Evolutionary conservation across 345 rosid genomes (phyloP), one percentile per base, ranked within the genome.

Genomic region (Ceriops zippeliana): DNA sequence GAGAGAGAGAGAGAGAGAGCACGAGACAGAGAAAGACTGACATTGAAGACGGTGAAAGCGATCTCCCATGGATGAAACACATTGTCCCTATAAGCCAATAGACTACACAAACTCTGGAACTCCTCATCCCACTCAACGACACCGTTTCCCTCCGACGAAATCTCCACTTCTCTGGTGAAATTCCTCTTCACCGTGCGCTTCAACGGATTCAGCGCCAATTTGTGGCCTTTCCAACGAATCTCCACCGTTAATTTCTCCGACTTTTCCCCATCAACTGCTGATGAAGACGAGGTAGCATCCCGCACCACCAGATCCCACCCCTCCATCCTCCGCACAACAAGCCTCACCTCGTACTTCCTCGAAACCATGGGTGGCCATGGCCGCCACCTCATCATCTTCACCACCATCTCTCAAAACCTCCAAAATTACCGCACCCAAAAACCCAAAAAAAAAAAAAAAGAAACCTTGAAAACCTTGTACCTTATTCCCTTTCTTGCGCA

Each of bases 341-440:
- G 67, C 71, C 76, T 85, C 66, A 88, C 97, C 85, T 87, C 93
- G 78, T 86, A 91, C 74, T 91, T 90, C 76, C 72, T 86, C 75
- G 93, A 78, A 22, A 81, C 84, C 74, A 83, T 79, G 2, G 97
- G 93, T 69, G 96, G 96, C 93, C 96, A 87, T 22, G 96, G 97
- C 69, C 97, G 86, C 96, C 99, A 90, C 81, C 86, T 86, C 93
- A 95, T 95, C 99, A 91, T 95, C 89, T 90, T 91, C 74, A 84
- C 99, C 81, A 88, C 97, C 97, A 88, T 88, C 82, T 68, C 64
- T 61, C 70, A 68, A 60, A 65, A 67, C 42, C 52, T 27, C 8
- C 28, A 51, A 71, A 57, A 16, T 30, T 2, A 65, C 30, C 7
- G 30, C 7, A 27, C 34, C 28, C 30, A 66, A 59, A 20, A 30